Evolutionary conservation across 2,329 filamentous ascomycete species (phyloP), one percentile per base, ranked within the genome.

Genomic region (Raffaelea albimanens): DNA sequence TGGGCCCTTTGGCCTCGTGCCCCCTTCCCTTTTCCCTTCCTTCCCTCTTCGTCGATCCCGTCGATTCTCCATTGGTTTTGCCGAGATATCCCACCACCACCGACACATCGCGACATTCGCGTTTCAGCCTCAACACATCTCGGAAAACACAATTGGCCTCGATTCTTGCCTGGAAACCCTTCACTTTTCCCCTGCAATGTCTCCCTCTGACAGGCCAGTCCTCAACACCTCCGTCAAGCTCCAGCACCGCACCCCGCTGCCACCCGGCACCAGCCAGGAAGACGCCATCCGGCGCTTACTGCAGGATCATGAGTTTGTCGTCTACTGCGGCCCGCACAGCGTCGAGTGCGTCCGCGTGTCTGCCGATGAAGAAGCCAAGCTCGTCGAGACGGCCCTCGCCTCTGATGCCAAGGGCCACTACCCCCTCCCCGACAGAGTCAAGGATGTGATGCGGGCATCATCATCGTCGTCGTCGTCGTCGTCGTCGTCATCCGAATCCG

Each of bases 291-390:
- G 65, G 23, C 63, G 68, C 46, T 68, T 80, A 33, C 69, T 79
- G 25, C 74, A 75, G 22, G 67, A 75, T 55, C 71, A 76, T 54
- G 65, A 63, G 31, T 71, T 72, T 61, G 73, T 76, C 59, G 64
- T 80, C 41, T 53, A 62, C 39, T 75, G 71, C 61, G 69, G 77
- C 53, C 75, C 76, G 43, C 72, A 76, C 61, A 66, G 72, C 59
- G 56, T 64, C 50, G 67, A 65, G 40, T 71, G 67, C 56, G 63
- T 68, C 45, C 56, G 56, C 18, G 58, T 72, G 39, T 56, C 55
- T 23, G 49, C 49, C 5, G 53, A 58, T 3, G 53, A 59, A 5
- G 58, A 59, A 40, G 47, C 52, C 4, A 47, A 62, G 36, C 55
- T 57, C 49, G 57, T 59, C 21, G 54, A 63, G 11, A 61, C 66